These are phyloP conservation scores for Plasmodium knowlesi DNA, from an alignment of 169 alveolate species.

Conservation along the genomic window DNA sequence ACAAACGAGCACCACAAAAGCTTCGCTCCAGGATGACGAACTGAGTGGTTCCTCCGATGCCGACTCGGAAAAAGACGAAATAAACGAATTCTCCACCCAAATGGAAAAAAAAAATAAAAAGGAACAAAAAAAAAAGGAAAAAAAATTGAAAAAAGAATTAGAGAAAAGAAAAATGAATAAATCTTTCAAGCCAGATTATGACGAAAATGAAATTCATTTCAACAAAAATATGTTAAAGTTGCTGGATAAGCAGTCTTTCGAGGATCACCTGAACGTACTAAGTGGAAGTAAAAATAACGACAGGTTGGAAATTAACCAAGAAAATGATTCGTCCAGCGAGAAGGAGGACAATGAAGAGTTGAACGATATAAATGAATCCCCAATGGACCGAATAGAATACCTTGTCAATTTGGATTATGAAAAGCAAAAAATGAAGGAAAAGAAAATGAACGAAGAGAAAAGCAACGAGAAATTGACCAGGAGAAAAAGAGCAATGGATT, in stretches of 20 bases:
- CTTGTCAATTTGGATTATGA: constrained; percentile 63
- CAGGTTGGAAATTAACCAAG: constrained; percentile 53
- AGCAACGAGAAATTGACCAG: constrained; percentile 73
- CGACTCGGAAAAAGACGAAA: constrained; percentile 59
- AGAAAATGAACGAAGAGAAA: constrained; percentile 20
- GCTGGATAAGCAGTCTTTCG: constrained; percentile 27
- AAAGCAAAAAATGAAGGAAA: constrained; percentile 58
- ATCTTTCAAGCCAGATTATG: constrained; percentile 49
- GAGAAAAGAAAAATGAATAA: constrained; percentile 41
- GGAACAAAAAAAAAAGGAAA: constrained; percentile 52
- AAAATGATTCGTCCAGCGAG: constrained; percentile 52
- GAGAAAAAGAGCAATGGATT: constrained; percentile 78
- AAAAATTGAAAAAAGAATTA: constrained; percentile 68
- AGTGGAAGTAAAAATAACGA: constrained; percentile 36
- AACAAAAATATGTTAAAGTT: constrained; percentile 80
- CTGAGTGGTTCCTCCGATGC: constrained; percentile 73
- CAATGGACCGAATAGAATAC: constrained; percentile 35
- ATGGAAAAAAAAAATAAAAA: constrained; percentile 57
- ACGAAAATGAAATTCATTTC: constrained; percentile 80
- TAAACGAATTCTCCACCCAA: constrained; percentile 55
- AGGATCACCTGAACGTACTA: constrained; percentile 66
- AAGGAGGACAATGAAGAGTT: background rate
- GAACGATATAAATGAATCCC: background rate
- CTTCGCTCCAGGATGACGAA: constrained; percentile 77
- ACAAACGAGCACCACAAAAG: constrained; percentile 82